Percentiles rank a stretch among this genome's conserved stretches.
These are phyloP conservation scores for Hyphopichia wangnamkhiaoensis DNA, from an alignment of 1,139 yeast genomes.

Conservation along the genomic window DNA sequence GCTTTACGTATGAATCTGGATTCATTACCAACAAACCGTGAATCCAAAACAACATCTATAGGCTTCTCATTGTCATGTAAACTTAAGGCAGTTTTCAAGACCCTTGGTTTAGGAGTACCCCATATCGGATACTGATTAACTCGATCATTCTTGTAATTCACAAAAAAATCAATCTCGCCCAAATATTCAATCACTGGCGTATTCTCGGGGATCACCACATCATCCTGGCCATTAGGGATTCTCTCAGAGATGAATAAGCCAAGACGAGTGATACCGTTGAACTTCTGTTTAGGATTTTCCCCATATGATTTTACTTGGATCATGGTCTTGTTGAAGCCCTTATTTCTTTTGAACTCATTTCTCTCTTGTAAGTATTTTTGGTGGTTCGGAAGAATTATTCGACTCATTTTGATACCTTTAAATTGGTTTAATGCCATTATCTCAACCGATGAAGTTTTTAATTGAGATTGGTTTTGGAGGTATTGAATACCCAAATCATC, in stretches of 20 bases:
- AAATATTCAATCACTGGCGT: constrained; percentile 62
- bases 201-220: constrained; percentile 41
- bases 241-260: constrained; percentile 56
- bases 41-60: constrained; percentile 67
- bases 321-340: constrained; percentile 24
- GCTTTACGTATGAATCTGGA: constrained; percentile 75
- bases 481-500: constrained; percentile 23
- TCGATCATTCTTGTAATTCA: constrained; percentile 61
- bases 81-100: constrained; percentile 49
- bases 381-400: constrained; percentile 34
- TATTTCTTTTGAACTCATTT: constrained; percentile 22
- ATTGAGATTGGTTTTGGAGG: constrained; percentile 10
- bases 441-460: constrained; percentile 15
- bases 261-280: constrained; percentile 70
- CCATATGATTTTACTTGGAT: constrained; percentile 48
- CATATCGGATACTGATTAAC: constrained; percentile 77
- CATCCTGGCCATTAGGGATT: constrained; percentile 15
- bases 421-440: constrained; percentile 29
- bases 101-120: constrained; percentile 86
- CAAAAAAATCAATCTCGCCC: constrained; percentile 72
- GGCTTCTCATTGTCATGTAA: constrained; percentile 12
- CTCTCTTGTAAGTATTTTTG: constrained; percentile 29
- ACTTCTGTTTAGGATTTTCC: constrained; percentile 61
- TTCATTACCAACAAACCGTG: constrained; percentile 76
- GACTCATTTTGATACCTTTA: constrained; percentile 31